Conservation (phyloP, 1,139 yeast species). For the Debaryomyces robertsiae region DNA sequence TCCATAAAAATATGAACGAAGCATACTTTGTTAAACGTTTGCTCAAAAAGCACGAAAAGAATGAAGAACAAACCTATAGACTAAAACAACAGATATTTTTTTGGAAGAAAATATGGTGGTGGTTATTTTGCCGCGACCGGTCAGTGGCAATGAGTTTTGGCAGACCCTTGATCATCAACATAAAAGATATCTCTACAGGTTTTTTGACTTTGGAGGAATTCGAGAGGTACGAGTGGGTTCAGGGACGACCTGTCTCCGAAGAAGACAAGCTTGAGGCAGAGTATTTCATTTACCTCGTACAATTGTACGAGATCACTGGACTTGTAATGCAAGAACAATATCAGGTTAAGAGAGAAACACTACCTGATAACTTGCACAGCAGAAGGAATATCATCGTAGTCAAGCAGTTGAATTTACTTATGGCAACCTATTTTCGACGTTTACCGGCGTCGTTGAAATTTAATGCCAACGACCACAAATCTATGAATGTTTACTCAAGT, state of each 20-base stretch:
- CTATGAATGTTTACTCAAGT: constrained; percentile 14
- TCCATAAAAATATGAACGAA: constrained; percentile 14
- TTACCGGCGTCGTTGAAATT: constrained; percentile 15
- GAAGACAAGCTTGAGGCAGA: constrained; percentile 13
- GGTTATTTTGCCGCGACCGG: constrained; percentile 18
- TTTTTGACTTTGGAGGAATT: constrained; percentile 12
- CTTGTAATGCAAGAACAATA: constrained; percentile 15
- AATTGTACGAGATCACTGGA: constrained; percentile 16
- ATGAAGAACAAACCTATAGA: constrained; percentile 2
- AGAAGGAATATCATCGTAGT: constrained; percentile 15
- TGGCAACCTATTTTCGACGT: constrained; percentile 14
- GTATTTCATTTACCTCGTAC: constrained; percentile 13
- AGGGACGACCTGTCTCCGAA: constrained; percentile 9
- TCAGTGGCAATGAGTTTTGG: constrained; percentile 17
- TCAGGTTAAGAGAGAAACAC: neutral
- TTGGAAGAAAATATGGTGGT: constrained; percentile 20
- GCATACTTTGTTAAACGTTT: constrained; percentile 8
- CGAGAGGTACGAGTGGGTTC: constrained; percentile 13
- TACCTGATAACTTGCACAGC: neutral
- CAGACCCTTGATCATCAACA: constrained; percentile 14
- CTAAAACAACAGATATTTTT: constrained; percentile 15
- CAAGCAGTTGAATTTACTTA: constrained; percentile 16
- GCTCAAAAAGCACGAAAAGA: neutral
- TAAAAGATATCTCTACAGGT: constrained; percentile 1
- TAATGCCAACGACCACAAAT: constrained; percentile 10